Evolutionary conservation across 1,139 yeast genomes (phyloP), one percentile per base, ranked within the genome.

Genomic region (Kodamaea sp.): DNA sequence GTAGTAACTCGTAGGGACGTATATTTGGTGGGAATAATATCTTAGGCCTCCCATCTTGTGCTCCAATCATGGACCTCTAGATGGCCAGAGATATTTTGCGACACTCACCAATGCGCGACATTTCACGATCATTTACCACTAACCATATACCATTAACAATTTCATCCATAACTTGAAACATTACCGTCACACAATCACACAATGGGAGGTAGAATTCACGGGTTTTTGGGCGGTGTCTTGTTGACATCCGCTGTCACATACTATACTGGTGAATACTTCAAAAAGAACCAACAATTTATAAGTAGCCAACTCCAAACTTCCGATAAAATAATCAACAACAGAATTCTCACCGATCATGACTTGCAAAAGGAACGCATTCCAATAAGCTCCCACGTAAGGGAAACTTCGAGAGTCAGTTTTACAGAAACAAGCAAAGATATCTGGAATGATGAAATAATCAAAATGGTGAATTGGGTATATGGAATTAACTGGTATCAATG

Each of bases 401-500:
- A 43, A 15, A 48, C 52, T 12, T 37, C 42, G n/a, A 50, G 69
- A 24, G 53, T 55, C 4, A 50, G 55, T 24, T 38, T 78, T 27
- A 51, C 51, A 8, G 92, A 87, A 56, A 81, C 90, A 0, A 68
- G 76, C 43, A 85, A 82, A 49, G 95, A 87, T 51, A 70, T 86
- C 29, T 87, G 96, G 96, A 83, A 87, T 51, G 80, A 77, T 34
- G 94, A 85, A 54, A 74, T 87, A 34, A 71, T 83, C 43, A 70
- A 66, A 31, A 73, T 76, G 46, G 88, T 81, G 16, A 80, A 80
- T 47, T 83, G 87, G 80, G 46, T 78, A 4, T 81, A 80, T 51
- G 59, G 78, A 15, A 63, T 78, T 33, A 69, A 74, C 53, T 70
- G 80, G 76, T 71, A 70, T 46, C 61, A 62, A 38, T 51, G 61